Conservation (phyloP, 495 filamentous ascomycete species). For the Jackrogersella minutella region DNA sequence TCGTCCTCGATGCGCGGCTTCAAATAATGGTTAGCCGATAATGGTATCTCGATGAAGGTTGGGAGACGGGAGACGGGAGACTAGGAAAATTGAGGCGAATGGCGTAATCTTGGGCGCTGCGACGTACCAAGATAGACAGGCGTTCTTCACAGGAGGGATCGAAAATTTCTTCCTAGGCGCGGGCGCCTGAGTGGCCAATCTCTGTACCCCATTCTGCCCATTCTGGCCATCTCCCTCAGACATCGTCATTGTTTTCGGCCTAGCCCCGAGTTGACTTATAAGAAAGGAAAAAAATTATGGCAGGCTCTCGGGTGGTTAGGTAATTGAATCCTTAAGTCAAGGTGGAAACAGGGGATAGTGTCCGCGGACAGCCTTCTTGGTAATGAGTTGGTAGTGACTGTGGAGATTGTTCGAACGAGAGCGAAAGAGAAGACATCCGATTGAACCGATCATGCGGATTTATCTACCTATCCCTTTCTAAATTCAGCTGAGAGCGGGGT, state of each 20-base stretch:
- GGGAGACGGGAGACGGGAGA: background rate
- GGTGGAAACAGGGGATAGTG: slow-evolving; percentile 24
- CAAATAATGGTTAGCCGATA: slow-evolving; percentile 16
- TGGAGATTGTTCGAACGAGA: slow-evolving; percentile 31
- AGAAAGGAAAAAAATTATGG: background rate
- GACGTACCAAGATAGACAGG: slow-evolving; percentile 68
- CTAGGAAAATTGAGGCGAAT: slow-evolving; percentile 12
- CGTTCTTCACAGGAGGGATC: slow-evolving; percentile 68
- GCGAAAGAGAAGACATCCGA: slow-evolving; percentile 18
- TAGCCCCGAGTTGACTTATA: background rate
- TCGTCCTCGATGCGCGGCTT: slow-evolving; percentile 65
- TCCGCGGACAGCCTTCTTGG: slow-evolving; percentile 11
- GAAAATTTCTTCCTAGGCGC: slow-evolving; percentile 52
- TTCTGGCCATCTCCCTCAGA: slow-evolving; percentile 37
- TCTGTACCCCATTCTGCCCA: slow-evolving; percentile 32
- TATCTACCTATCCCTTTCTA: slow-evolving; percentile 4
- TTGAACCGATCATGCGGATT: slow-evolving; percentile 34
- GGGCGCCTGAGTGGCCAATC: slow-evolving; percentile 32
- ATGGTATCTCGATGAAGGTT: slow-evolving; percentile 7
- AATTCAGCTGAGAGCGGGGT: slow-evolving; percentile 38
- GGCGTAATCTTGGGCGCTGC: slow-evolving; percentile 17
- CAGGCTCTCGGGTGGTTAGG: slow-evolving; percentile 18
- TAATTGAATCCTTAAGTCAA: slow-evolving; percentile 32
- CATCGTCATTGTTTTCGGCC: slow-evolving; percentile 29
- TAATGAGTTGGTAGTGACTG: slow-evolving; percentile 17